Evolutionary conservation across 345 rosid genomes (phyloP).

Genomic region (Citrus mangshanensis): DNA sequence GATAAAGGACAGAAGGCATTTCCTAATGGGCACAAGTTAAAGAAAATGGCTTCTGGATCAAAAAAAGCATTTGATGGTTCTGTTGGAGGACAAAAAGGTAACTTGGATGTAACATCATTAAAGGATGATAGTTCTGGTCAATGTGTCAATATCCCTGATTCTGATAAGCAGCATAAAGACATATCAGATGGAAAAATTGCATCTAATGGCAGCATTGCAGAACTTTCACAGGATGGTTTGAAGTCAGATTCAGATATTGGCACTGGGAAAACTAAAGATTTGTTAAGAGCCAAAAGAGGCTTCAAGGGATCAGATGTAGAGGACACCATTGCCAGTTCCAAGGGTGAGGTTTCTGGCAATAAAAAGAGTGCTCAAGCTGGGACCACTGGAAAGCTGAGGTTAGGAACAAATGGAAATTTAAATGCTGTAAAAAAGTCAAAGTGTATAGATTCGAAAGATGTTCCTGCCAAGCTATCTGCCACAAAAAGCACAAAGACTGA

Average conservation of each 20-base stretch:
- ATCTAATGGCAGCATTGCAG: constrained; percentile 25
- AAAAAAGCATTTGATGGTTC: constrained; percentile 35
- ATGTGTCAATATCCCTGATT: constrained; percentile 17
- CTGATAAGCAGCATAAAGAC: constrained; percentile 39
- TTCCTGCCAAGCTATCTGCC: constrained; percentile 22
- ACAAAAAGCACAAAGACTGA: constrained; percentile 27
- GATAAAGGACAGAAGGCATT: constrained; percentile 29
- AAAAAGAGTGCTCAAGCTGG: constrained; percentile 40
- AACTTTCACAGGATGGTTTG: constrained; percentile 23
- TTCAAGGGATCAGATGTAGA: constrained; percentile 27
- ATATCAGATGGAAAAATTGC: constrained; percentile 27
- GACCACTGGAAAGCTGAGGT: constrained; percentile 33
- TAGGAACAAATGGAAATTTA: constrained; percentile 32
- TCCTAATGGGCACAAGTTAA: constrained; percentile 40
- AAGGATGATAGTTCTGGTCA: constrained; percentile 32
- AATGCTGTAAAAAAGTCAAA: constrained; percentile 51
- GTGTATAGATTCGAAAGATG: constrained; percentile 34
- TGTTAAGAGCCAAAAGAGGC: constrained; percentile 30
- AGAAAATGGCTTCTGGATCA: constrained; percentile 29
- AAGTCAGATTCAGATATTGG: constrained; percentile 29
- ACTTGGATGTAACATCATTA: constrained; percentile 22
- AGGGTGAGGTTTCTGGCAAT: constrained; percentile 32
- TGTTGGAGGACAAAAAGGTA: constrained; percentile 29
- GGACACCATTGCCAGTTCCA: constrained; percentile 21
- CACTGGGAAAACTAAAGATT: constrained; percentile 33